phyloP scores from a whole-genome alignment of 1,284 basidiomycete species.

The Ceratobasidium sp. region DNA sequence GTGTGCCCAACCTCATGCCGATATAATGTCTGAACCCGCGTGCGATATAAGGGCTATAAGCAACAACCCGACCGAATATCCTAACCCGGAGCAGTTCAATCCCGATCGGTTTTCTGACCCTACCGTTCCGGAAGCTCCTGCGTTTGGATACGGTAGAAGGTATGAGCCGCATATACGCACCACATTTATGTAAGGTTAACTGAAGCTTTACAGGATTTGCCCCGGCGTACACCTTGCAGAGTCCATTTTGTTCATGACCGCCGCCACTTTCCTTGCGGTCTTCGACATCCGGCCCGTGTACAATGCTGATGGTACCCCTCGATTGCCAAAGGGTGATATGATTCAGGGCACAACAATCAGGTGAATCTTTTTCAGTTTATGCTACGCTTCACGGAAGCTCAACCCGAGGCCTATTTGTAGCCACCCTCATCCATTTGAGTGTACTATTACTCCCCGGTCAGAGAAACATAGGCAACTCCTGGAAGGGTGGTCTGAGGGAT shows the following conservation, averaged over 20 bases:
- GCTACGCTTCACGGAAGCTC: neutral
- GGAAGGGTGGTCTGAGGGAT: neutral
- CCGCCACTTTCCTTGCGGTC: conserved; percentile 49
- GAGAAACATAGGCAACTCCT: conserved; percentile 1
- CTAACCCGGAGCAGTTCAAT: conserved; percentile 10
- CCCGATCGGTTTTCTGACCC: conserved; percentile 24
- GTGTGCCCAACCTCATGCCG: neutral
- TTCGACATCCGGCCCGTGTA: conserved; percentile 50
- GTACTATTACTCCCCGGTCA: conserved; percentile 27
- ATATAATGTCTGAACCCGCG: neutral
- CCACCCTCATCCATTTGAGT: conserved; percentile 16
- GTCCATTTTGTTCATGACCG: conserved; percentile 30
- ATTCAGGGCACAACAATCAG: neutral
- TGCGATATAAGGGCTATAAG: conserved; percentile 17
- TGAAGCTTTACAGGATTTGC: conserved; percentile 16
- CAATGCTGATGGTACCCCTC: conserved; percentile 47
- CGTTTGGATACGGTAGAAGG: conserved; percentile 31
- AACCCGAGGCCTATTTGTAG: neutral
- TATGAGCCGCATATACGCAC: neutral
- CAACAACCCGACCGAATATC: neutral
- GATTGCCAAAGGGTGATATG: neutral
- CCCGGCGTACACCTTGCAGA: conserved; percentile 44
- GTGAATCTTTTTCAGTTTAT: neutral
- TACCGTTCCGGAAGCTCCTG: conserved; percentile 4
- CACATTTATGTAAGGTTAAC: neutral